phyloP scores from a whole-genome alignment of 2,329 filamentous ascomycete genomes.

The Botryosphaeria dothidea region DNA sequence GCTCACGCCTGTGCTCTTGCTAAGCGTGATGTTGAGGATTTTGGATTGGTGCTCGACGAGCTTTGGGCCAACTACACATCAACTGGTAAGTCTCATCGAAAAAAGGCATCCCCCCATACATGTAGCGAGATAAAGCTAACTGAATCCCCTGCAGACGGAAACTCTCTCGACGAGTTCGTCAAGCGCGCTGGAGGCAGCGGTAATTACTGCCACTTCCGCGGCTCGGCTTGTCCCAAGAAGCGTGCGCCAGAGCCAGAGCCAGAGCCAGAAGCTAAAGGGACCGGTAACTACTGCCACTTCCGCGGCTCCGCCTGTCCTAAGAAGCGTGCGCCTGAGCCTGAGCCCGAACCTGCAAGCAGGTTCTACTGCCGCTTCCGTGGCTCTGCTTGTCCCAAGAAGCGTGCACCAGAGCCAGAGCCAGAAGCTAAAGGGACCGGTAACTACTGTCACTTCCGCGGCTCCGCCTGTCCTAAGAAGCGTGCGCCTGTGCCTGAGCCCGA shows the following conservation, averaged over 20 bases:
- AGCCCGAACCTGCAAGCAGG: no score
- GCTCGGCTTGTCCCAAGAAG: no score
- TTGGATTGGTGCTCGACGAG: no score
- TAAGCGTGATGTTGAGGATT: constrained; percentile 15
- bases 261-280: no score
- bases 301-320: no score
- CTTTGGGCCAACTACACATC: neutral
- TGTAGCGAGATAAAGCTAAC: neutral
- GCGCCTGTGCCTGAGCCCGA: no score
- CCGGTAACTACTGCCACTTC: no score
- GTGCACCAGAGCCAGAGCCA: constrained; percentile 30
- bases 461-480: constrained; percentile 22
- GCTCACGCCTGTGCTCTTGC: constrained; percentile 15
- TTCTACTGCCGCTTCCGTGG: neutral
- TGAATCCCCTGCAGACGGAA: neutral
- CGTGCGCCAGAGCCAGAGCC: no score
- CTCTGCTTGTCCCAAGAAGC: constrained; percentile 33
- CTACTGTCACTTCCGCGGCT: constrained; percentile 10
- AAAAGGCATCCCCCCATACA: neutral
- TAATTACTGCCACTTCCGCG: neutral
- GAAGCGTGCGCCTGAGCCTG: no score
- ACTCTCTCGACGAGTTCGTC: no score
- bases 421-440: constrained; percentile 27
- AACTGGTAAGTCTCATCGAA: neutral
- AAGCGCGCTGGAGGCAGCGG: no score